Conservation (phyloP, 129 eudicot species). For the Escallonia rubra region DNA sequence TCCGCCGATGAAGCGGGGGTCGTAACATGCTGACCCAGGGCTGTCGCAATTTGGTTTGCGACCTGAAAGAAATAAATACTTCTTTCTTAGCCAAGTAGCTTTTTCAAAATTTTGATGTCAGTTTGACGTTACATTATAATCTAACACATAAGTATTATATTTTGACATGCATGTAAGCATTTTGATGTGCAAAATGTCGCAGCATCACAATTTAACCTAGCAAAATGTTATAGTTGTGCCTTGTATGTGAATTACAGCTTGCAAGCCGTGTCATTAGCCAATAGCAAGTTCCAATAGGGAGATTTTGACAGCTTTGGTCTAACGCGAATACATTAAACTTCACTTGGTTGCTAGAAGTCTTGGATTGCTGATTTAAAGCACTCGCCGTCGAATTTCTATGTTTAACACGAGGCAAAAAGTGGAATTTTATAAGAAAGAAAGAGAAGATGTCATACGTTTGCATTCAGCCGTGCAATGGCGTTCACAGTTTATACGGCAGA, state of each 20-base stretch:
- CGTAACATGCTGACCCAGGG: too few species aligned
- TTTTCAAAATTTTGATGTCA: not conserved
- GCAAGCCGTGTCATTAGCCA: too few species aligned
- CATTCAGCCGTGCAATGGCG: conserved; percentile 37
- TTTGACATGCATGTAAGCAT: not conserved
- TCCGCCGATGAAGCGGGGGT: too few species aligned
- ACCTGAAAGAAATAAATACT: too few species aligned
- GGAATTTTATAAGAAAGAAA: too few species aligned
- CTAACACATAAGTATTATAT: not conserved
- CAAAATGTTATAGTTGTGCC: not conserved
- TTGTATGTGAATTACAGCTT: not conserved
- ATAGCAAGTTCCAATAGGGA: too few species aligned
- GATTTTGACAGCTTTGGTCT: too few species aligned
- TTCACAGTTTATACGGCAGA: conserved; percentile 38
- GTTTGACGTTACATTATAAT: not conserved
- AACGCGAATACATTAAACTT: too few species aligned
- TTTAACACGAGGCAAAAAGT: not conserved
- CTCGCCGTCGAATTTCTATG: not conserved
- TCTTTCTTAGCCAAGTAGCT: not conserved
- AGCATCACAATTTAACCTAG: not conserved
- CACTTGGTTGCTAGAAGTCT: not conserved
- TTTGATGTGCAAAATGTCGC: not conserved
- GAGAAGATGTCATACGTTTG: conserved; percentile 1
- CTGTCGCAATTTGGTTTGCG: too few species aligned
- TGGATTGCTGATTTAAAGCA: not conserved